Evolutionary conservation across 768 basidiomycete genomes (phyloP), one percentile per base, ranked within the genome.

Genomic region (Multifurca ochricompacta): DNA sequence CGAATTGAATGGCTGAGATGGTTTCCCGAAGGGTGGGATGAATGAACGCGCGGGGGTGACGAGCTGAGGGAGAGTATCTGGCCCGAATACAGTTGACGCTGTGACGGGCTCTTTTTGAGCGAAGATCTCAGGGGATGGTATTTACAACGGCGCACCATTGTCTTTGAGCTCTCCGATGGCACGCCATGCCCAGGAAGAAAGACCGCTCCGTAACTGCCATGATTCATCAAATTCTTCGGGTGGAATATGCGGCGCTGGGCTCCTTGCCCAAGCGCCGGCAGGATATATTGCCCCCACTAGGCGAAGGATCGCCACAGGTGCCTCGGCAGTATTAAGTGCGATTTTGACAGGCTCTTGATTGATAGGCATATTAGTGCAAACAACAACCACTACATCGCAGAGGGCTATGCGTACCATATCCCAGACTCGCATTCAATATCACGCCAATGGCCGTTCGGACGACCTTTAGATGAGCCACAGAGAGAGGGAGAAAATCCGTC

Each of bases 161-260:
- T 87, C 83, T 65, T 79, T 81, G 42, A 89, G 75, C 63, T 85
- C 85, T 6, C 78, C 75, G n/a, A 89, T 77, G 2, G 79, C 76
- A 60, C 82, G 76, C 87, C 88, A 91, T 37, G 81, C 77, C 89
- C 89, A 91, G 41, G 76, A 79, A 2, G 84, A 80, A 27, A 91
- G 71, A 7, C 76, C 77, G 50, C 73, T 77, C 18, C 89, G 79
- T 42, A 85, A 66, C 23, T 64, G 72, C 88, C 88, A 91, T 42
- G 78, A 73, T 59, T 87, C 84, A 31, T 70, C 68, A 39, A 68
- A 58, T 19, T 54, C 63, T 34, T 64, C 66, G 31, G 69, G 61
- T 4, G 63, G 54, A 4, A 39, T 61, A n/a, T 66, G 68, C 1
- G 65, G 59, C 3, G 46, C 28, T 58, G 49, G 67, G 59, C 23